Base-by-base conservation (phyloP, 306 rosid genomes). In the Mimosa pudica region DNA sequence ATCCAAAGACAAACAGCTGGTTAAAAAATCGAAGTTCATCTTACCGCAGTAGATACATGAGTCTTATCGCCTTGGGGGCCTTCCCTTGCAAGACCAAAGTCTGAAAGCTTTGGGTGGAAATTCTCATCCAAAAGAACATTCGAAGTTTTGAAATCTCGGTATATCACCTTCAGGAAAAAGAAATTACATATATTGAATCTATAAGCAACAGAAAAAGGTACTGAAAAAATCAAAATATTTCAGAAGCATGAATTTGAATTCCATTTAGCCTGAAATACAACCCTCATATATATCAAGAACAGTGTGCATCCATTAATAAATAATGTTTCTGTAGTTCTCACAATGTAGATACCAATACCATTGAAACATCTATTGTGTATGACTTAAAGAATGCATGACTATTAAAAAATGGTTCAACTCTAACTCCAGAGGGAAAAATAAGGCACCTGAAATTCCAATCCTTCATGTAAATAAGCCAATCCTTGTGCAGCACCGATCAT, bases 41-140 rank as follows among this genome's bases (percentile, higher is more conserved):
- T 82, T 87, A 96, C 99, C 71, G 93, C 88, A 5, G 99, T 96
- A 7, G 99, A 93, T 77, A 96, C 99, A 78, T 96, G 99, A 73
- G 97, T 91, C 3, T 41, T 81, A 75, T 92, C 94, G 33, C 97
- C 99, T 16, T 82, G 84, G 14, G 99, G 99, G 14, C 99, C 99
- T 87, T 96, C 99, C 86, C 99, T 89, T 11, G 99, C 99, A 78
- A 96, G 98, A 75, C 99, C 99, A 18, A 96, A 96, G 80, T 96
- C 99, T 38, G 99, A 96, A 62, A 96, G 98, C 88, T 93, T 96
- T 20, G 99, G 87, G 55, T 77, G 81, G 75, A 96, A 96, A 69
- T 90, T 57, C 75, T 16, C 82, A 48, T 91, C 96, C 87, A 96
- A 65, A 14, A 96, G 89, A 66, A 96, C 97, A 57, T 96, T 96